Conservation (phyloP, 1,284 basidiomycete genomes). For the Porodaedalea pini region DNA sequence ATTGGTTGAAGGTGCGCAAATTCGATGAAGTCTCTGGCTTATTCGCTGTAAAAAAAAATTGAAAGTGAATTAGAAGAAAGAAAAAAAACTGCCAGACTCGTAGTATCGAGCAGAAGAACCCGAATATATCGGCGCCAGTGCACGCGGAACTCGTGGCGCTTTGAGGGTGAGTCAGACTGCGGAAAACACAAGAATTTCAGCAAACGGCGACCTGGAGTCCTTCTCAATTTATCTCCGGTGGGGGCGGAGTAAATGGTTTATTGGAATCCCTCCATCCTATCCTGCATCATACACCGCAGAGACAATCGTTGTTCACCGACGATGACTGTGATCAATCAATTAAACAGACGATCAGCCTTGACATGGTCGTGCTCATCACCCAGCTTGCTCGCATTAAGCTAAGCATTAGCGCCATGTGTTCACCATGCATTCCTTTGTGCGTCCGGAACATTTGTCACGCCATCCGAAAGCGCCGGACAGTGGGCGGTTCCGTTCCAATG, state of each 20-base stretch:
- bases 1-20: too few species aligned
- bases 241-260: background rate
- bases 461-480: background rate
- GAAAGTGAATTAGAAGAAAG: too few species aligned
- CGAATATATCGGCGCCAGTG: too few species aligned
- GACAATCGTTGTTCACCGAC: background rate
- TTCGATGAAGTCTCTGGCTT: too few species aligned
- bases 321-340: background rate
- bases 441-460: conserved; percentile 10
- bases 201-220: too few species aligned
- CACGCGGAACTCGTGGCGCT: too few species aligned
- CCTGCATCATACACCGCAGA: background rate
- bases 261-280: background rate
- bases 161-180: too few species aligned
- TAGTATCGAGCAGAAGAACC: too few species aligned
- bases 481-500: background rate
- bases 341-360: background rate
- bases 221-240: background rate
- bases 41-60: too few species aligned
- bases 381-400: background rate
- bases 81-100: too few species aligned
- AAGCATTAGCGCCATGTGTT: background rate
- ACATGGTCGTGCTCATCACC: background rate
- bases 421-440: background rate
- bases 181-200: too few species aligned